Percentiles rank a stretch among this genome's conserved stretches.
Conservation (phyloP, 1,284 basidiomycete genomes). For the Apiotrichum siamense region DNA sequence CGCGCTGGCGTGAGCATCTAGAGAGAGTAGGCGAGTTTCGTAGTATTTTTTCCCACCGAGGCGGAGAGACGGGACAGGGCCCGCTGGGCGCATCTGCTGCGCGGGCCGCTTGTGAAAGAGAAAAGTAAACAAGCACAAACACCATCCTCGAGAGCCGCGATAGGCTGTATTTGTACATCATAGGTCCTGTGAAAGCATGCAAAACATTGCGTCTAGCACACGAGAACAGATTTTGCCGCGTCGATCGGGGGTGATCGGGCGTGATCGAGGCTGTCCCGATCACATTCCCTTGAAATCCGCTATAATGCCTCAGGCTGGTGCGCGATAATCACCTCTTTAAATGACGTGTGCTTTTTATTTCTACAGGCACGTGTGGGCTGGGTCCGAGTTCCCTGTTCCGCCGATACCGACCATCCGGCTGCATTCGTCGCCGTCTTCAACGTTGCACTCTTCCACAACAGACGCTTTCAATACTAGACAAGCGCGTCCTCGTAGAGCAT, state of each 20-base stretch:
- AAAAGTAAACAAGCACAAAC: background rate
- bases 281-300: too few relatives aligned
- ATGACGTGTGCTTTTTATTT: background rate
- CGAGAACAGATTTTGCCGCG: too few relatives aligned
- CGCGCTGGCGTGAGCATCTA: slow-evolving; percentile 35
- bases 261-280: too few relatives aligned
- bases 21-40: background rate
- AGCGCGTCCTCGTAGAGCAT: too few relatives aligned
- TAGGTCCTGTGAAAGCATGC: slow-evolving; percentile 3
- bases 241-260: too few relatives aligned
- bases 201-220: slow-evolving; percentile 1
- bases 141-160: background rate
- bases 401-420: background rate
- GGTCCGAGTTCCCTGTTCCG: background rate
- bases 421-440: too few relatives aligned
- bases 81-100: background rate
- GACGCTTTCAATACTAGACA: too few relatives aligned
- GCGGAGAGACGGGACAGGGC: background rate
- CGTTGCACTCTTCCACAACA: too few relatives aligned
- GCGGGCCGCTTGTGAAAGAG: background rate
- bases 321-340: background rate
- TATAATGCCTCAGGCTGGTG: background rate
- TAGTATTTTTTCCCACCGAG: background rate
- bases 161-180: slow-evolving; percentile 6
- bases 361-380: too few relatives aligned